Percentiles rank a stretch among this genome's conserved stretches.
phyloP scores from a whole-genome alignment of 257 asterid genomes.

The Nicotiana otophora region DNA sequence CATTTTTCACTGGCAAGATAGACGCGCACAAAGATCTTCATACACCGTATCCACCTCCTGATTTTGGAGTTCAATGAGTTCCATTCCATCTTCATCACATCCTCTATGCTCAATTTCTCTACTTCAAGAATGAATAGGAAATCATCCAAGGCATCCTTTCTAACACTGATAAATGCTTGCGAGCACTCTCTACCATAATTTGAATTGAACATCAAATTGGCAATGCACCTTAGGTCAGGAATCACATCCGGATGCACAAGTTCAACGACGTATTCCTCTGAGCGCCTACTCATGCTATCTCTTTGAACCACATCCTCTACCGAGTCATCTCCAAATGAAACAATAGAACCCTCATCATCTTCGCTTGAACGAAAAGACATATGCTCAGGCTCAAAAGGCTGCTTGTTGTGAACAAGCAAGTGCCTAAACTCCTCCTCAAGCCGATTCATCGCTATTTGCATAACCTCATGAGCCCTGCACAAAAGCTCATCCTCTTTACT shows the following conservation, averaged over 20 bases:
- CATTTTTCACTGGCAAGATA: conserved; percentile 72
- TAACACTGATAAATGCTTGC: conserved; percentile 58
- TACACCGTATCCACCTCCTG: conserved; percentile 67
- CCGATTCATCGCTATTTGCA: conserved; percentile 73
- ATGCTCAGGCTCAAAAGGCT: conserved; percentile 76
- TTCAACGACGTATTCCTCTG: conserved; percentile 62
- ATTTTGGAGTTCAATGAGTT: conserved; percentile 61
- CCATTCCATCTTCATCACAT: conserved; percentile 90
- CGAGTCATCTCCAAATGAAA: conserved; percentile 79
- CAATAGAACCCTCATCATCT: conserved; percentile 64
- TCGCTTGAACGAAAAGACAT: conserved; percentile 84
- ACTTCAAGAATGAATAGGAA: conserved; percentile 73
- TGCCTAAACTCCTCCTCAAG: conserved; percentile 80
- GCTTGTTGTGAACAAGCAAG: conserved; percentile 70
- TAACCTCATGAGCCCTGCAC: conserved; percentile 54
- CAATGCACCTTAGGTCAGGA: conserved; percentile 63
- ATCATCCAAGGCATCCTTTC: conserved; percentile 82
- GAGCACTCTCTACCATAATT: conserved; percentile 71
- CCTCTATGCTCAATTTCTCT: conserved; percentile 74
- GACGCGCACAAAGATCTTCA: conserved; percentile 70
- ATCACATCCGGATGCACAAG: conserved; percentile 58
- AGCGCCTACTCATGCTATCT: conserved; percentile 58
- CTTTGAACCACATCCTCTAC: conserved; percentile 55
- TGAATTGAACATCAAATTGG: conserved; percentile 65
- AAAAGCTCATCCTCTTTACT: conserved; percentile 34